phyloP scores from a whole-genome alignment of 352 stramenopile species.

The Pythium vanterpoolii region DNA sequence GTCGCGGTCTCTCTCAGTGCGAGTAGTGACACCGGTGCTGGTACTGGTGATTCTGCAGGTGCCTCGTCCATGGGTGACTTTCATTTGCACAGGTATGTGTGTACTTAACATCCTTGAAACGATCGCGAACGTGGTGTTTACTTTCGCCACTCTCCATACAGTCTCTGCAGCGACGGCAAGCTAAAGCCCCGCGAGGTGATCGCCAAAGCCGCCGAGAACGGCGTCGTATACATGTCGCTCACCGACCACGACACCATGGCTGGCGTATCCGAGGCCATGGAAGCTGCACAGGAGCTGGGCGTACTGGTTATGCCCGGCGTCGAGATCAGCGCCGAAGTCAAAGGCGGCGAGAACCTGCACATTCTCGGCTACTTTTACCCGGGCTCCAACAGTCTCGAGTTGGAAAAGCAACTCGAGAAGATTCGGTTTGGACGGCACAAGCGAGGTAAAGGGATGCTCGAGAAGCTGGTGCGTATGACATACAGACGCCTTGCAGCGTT shows the following conservation, averaged over 20 bases:
- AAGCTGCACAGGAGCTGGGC: conserved; percentile 47
- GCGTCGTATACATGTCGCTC: conserved; percentile 78
- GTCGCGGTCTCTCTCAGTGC: not conserved
- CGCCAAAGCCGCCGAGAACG: conserved; percentile 68
- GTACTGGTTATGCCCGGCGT: conserved; percentile 80
- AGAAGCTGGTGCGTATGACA: conserved; percentile 53
- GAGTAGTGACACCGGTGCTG: conserved; percentile 27
- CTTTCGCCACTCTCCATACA: conserved; percentile 14
- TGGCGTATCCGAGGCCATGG: conserved; percentile 71
- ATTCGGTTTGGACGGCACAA: conserved; percentile 78
- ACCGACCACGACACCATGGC: conserved; percentile 88
- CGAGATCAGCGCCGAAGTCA: conserved; percentile 85
- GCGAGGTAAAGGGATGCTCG: conserved; percentile 78
- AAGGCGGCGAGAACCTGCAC: conserved; percentile 79
- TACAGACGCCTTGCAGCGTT: not conserved
- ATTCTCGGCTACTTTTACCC: conserved; percentile 86
- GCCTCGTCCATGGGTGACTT: conserved; percentile 62
- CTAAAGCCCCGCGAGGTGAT: conserved; percentile 72
- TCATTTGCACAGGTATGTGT: conserved; percentile 76
- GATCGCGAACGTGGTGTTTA: not conserved
- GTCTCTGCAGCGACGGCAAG: conserved; percentile 81
- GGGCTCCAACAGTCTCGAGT: conserved; percentile 63
- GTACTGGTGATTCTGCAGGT: conserved; percentile 51
- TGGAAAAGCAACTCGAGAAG: conserved; percentile 76
- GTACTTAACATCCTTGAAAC: too few species aligned